Base-by-base conservation (phyloP, 2,329 filamentous ascomycete genomes). In the Diaporthe australafricana region DNA sequence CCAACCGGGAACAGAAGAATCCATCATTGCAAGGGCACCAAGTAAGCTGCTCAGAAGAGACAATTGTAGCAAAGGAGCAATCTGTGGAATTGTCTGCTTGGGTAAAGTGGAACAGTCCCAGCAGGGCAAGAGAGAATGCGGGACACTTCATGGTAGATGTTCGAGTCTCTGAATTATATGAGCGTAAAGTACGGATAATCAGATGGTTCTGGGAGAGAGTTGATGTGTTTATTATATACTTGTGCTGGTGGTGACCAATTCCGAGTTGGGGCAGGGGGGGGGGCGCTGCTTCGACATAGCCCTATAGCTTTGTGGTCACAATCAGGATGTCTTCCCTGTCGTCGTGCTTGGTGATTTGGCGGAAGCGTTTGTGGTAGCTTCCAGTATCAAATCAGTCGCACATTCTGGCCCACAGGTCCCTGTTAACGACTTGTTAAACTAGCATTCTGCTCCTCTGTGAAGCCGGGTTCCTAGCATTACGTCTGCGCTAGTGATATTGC, bases 1-100 rank as follows among this genome's bases (percentile, higher is more conserved):
- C 74, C 17, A 79, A 68, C 27, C 74, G 75, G 7, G 78, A 75
- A 65, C 77, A 79, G 47, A 77, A 70, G 48, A 77, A 77, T 0
- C 48, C 65, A 14, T 73, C 68, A 57, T 76, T 74, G 47, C 78
- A 78, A 8, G 63, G 52, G 53, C 76, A 74, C 78, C 77, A 79
- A 48, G 73, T 53, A 72, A 75, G 68, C 62, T 17, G 68, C 40
- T 20, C 79, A 63, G 45, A 73, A 56, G n/a, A 25, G 27, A 8
- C 32, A 12, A 68, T 56, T 17, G 65, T 68, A 35, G 22, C 17
- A 20, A 68, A 40, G 50, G 35, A 22, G 25, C 35, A 68, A 2
- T 35, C 7, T 16, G 14, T 17, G 42, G 9, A 22, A 47, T 9
- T 16, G 16, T 17, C 11, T 68, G 65, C 65, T n/a, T 47, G 65